Conservation (phyloP, 106 monocot genomes). For the Allium sativum region DNA sequence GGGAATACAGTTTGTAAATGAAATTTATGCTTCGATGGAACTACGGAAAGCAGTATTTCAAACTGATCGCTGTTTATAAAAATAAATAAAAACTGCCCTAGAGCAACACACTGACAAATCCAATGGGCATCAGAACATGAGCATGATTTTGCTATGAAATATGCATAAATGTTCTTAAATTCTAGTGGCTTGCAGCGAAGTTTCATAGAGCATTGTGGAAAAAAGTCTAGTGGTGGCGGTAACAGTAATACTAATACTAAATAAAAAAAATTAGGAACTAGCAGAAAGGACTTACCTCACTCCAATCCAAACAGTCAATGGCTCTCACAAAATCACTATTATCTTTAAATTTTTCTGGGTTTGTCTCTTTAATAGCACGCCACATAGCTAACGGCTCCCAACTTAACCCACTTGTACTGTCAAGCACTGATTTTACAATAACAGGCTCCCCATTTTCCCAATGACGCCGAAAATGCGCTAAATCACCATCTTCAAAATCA, state of each 20-base stretch:
- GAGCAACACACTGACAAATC: no score
- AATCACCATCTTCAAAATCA: constrained; percentile 10
- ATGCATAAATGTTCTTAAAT: no score
- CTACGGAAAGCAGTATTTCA: no score
- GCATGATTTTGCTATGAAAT: no score
- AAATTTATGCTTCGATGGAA: no score
- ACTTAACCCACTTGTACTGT: constrained; percentile 17
- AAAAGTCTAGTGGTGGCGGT: no score
- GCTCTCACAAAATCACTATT: constrained; percentile 19
- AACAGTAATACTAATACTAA: not conserved
- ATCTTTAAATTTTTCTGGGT: constrained; percentile 17
- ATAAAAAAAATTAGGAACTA: not conserved
- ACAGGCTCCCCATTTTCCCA: constrained; percentile 24
- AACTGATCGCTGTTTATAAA: no score
- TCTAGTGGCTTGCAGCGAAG: no score
- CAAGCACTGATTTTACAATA: constrained; percentile 16
- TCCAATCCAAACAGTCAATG: constrained; percentile 38
- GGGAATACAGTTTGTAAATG: no score
- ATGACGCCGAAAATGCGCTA: constrained; percentile 21
- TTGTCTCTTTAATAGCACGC: constrained; percentile 22
- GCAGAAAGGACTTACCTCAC: constrained; percentile 17
- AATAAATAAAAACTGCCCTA: no score
- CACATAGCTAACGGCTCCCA: constrained; percentile 26
- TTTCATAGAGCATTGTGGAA: no score
- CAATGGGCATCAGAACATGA: no score